These are phyloP conservation scores for Crithidia acanthocephali DNA, from an alignment of 208 protist species.

Conservation along the genomic window DNA sequence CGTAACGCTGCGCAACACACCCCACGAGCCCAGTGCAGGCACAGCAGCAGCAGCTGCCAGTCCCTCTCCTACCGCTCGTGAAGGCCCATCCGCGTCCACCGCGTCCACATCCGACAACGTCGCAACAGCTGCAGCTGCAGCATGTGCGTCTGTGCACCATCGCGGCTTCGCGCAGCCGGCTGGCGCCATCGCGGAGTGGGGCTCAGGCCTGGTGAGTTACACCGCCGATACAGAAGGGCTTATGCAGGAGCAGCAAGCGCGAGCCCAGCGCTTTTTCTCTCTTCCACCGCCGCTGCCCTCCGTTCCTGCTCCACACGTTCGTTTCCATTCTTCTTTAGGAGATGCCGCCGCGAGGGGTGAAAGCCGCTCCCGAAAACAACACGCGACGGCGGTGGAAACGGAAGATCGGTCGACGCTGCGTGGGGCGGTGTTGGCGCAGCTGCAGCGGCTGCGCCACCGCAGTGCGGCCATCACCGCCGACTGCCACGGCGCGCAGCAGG, in stretches of 20 bases:
- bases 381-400: too few species aligned
- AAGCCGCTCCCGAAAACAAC: too few species aligned
- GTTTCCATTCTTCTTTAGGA: too few species aligned
- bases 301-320: background rate
- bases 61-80: too few species aligned
- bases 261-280: conserved; percentile 49
- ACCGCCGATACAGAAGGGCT: conserved; percentile 66
- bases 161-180: background rate
- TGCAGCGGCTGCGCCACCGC: conserved; percentile 43
- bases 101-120: too few species aligned
- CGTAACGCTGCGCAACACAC: background rate
- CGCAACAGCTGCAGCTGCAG: background rate
- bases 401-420: conserved; percentile 42
- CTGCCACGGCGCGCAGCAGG: conserved; percentile 18
- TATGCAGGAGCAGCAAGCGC: conserved; percentile 55
- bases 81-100: too few species aligned
- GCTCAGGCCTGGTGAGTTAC: conserved; percentile 55
- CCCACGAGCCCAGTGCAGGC: too few species aligned
- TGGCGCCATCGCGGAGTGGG: conserved; percentile 72
- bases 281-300: conserved; percentile 27
- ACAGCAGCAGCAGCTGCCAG: too few species aligned
- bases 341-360: too few species aligned
- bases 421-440: conserved; percentile 45
- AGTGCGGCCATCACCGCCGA: background rate
- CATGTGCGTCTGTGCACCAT: background rate